Evolutionary conservation across 371 early-diverging fungal genomes (phyloP).

Genomic region (Gilbertella persicaria): DNA sequence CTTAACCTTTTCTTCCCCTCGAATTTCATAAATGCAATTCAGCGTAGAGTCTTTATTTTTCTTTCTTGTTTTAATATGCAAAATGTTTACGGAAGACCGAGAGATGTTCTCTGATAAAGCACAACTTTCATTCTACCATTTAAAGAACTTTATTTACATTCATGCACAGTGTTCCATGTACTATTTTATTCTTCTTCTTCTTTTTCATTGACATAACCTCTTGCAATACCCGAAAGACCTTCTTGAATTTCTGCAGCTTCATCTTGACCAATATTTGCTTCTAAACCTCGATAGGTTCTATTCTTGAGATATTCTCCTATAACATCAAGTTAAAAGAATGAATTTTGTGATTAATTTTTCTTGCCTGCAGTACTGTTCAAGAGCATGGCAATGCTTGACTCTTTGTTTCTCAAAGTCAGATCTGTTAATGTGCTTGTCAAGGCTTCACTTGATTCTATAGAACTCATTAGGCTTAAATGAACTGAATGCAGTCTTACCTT

Average conservation of each 20-base stretch:
- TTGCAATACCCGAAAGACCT: slow-evolving; percentile 87
- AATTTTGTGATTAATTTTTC: slow-evolving; percentile 4
- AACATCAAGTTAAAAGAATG: background rate
- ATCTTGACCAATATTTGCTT: slow-evolving; percentile 68
- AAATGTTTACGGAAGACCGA: no score
- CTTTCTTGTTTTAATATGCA: no score
- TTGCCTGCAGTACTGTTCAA: slow-evolving; percentile 80
- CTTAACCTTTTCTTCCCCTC: no score
- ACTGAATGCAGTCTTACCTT: slow-evolving; percentile 13
- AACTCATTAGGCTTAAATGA: background rate
- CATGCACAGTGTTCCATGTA: no score
- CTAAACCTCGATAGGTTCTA: slow-evolving; percentile 81
- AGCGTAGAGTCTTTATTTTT: no score
- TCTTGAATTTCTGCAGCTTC: slow-evolving; percentile 70
- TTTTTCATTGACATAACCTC: slow-evolving; percentile 68
- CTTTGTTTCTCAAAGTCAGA: slow-evolving; percentile 58
- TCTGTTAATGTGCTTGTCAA: slow-evolving; percentile 49
- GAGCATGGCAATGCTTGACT: slow-evolving; percentile 63
- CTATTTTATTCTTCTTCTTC: slow-evolving; percentile 7
- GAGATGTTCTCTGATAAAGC: no score
- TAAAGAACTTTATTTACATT: slow-evolving; percentile 8
- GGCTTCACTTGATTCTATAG: slow-evolving; percentile 20
- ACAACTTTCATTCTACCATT: background rate
- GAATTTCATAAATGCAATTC: no score
- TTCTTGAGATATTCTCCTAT: slow-evolving; percentile 66